These are phyloP conservation scores for Aspergillus tubingensis DNA, from an alignment of 2,329 filamentous ascomycete species.

Conservation along the genomic window DNA sequence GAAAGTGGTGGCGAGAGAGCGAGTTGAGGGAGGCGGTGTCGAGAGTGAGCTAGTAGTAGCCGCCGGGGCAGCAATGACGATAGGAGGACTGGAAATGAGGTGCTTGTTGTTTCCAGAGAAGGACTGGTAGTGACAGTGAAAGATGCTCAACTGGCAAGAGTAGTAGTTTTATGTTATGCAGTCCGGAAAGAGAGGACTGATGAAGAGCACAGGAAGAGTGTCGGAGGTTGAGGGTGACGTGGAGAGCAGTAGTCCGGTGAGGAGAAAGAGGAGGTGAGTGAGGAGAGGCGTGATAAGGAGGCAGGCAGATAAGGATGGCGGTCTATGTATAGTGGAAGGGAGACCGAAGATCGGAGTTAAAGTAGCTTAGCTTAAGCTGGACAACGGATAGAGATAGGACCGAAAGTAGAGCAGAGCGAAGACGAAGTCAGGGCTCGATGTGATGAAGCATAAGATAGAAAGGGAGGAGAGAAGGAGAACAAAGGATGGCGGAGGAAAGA, in stretches of 20 bases:
- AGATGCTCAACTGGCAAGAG: neutral
- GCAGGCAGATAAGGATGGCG: slow-evolving; percentile 7
- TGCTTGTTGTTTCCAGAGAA: neutral
- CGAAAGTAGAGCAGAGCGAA: neutral
- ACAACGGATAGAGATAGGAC: neutral
- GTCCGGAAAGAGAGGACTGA: neutral
- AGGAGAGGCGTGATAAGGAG: slow-evolving; percentile 5
- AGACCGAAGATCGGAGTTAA: neutral
- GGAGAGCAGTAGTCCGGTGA: slow-evolving; percentile 1
- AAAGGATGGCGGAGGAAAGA: slow-evolving; percentile 10
- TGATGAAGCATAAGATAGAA: neutral
- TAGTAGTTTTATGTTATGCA: neutral
- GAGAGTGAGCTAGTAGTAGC: neutral
- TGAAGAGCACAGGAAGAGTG: neutral
- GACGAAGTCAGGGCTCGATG: neutral
- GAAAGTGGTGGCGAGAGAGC: slow-evolving; percentile 19
- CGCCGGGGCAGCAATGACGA: slow-evolving; percentile 16
- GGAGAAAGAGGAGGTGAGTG: neutral
- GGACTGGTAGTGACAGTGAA: slow-evolving; percentile 3
- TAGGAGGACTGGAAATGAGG: slow-evolving; percentile 11
- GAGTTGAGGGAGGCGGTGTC: slow-evolving; percentile 9
- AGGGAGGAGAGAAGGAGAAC: slow-evolving; percentile 7
- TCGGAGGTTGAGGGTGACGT: neutral
- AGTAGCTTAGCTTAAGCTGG: neutral
- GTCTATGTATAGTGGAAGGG: slow-evolving; percentile 1